Evolutionary conservation across 202 grass and related monocot genomes (phyloP).

Genomic region (Bolboschoenoplectus hybrid): DNA sequence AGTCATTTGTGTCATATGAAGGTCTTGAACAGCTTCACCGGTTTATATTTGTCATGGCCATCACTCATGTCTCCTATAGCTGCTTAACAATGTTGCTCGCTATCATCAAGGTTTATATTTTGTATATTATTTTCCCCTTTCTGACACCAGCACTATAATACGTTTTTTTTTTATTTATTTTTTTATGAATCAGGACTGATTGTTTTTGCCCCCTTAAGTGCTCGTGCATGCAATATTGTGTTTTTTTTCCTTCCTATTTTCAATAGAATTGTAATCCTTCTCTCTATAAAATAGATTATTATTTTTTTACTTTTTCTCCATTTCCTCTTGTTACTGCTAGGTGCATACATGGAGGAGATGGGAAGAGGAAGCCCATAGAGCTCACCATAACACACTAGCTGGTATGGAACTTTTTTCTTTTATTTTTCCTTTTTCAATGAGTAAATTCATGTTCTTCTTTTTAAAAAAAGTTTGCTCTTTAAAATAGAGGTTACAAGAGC

Average conservation of each 20-base stretch:
- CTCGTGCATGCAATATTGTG: too few species aligned
- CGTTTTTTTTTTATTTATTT: background rate
- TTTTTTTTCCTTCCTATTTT: background rate
- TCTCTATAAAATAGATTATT: background rate
- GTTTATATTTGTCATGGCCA: slow-evolving; percentile 98
- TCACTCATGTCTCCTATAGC: slow-evolving; percentile 93
- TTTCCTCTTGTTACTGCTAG: slow-evolving; percentile 39
- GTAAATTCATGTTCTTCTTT: background rate
- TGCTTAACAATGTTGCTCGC: slow-evolving; percentile 95
- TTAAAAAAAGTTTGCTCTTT: background rate
- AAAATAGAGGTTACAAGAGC: slow-evolving; percentile 76
- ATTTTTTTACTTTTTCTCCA: background rate
- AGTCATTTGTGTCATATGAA: slow-evolving; percentile 92
- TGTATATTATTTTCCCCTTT: background rate
- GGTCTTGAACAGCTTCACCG: slow-evolving; percentile 93
- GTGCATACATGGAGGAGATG: slow-evolving; percentile 96
- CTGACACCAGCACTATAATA: background rate
- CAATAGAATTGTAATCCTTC: background rate
- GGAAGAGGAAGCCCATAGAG: slow-evolving; percentile 93
- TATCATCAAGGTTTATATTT: slow-evolving; percentile 73
- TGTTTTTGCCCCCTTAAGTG: too few species aligned
- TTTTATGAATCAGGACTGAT: background rate
- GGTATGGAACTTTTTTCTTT: slow-evolving; percentile 45
- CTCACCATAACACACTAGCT: slow-evolving; percentile 74
- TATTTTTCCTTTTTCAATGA: background rate